A percentile compares a stretch with the other conserved stretches of the same genome.
Evolutionary conservation across 169 alveolate genomes (phyloP).

Genomic region (Eimeria acervulina): DNA sequence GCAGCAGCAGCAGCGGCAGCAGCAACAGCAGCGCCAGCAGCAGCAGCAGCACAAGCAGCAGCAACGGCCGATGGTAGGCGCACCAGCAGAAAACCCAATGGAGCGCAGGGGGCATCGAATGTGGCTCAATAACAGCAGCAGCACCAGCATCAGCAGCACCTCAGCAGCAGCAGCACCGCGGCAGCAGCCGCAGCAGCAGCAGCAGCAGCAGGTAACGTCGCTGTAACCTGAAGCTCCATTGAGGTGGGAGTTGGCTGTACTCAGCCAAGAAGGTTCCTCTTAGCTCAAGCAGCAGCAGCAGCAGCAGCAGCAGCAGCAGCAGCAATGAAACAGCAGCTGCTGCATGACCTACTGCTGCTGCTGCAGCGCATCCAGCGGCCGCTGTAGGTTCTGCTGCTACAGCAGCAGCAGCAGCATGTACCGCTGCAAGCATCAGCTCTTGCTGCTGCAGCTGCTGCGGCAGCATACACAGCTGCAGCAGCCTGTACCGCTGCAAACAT

Average conservation of each 20-base stretch:
- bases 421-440: neutral
- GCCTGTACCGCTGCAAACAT: no score
- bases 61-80: neutral
- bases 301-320: constrained; percentile 55
- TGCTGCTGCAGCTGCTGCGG: neutral
- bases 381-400: no score
- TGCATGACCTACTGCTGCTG: no score
- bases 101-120: no score
- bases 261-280: neutral
- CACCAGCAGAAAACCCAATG: no score
- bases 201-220: constrained; percentile 6
- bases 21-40: constrained; percentile 8
- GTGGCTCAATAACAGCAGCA: neutral
- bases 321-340: neutral
- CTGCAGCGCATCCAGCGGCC: neutral
- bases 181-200: constrained; percentile 15
- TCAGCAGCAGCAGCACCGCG: neutral
- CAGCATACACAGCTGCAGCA: constrained; percentile 10
- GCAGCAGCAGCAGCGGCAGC: constrained; percentile 46
- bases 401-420: constrained; percentile 11
- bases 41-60: constrained; percentile 27
- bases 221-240: neutral
- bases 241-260: neutral
- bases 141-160: no score
- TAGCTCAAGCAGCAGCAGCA: neutral